These are phyloP conservation scores for Panicum virgatum DNA, from an alignment of 202 grass and related monocot species.

Conservation along the genomic window DNA sequence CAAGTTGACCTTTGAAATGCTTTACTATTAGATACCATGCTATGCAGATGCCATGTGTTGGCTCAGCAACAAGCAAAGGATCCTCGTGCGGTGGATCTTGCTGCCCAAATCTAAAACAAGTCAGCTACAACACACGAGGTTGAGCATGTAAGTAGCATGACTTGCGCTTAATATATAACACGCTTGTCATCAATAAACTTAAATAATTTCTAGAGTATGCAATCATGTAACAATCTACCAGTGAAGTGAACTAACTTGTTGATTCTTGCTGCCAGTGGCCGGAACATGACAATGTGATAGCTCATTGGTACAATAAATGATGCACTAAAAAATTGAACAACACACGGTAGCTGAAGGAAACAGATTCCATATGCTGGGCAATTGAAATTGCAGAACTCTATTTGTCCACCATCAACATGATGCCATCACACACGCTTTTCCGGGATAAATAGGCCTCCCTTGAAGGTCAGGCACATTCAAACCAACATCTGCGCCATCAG, in stretches of 20 bases:
- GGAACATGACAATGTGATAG: slow-evolving; percentile 28
- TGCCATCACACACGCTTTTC: background rate
- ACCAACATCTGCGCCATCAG: background rate
- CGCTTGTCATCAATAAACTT: background rate
- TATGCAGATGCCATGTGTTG: slow-evolving; percentile 38
- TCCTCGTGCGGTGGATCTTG: slow-evolving; percentile 33
- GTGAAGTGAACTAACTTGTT: slow-evolving; percentile 4
- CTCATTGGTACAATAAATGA: background rate
- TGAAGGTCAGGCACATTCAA: slow-evolving; percentile 21
- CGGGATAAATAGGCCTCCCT: slow-evolving; percentile 37
- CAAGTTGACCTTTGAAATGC: background rate
- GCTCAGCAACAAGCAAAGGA: slow-evolving; percentile 33
- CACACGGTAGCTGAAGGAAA: background rate
- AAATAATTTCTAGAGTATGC: background rate
- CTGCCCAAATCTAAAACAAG: slow-evolving; percentile 17
- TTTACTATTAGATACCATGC: slow-evolving; percentile 21
- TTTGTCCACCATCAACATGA: slow-evolving; percentile 1
- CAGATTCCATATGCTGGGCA: no score
- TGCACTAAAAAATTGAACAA: slow-evolving; percentile 4
- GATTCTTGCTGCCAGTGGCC: slow-evolving; percentile 37
- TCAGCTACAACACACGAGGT: slow-evolving; percentile 33
- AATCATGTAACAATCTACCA: slow-evolving; percentile 16
- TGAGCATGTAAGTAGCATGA: slow-evolving; percentile 4
- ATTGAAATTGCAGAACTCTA: background rate
- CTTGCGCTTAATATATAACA: background rate